Conservation (phyloP, 257 asterid species). For the Solanum pennellii region DNA sequence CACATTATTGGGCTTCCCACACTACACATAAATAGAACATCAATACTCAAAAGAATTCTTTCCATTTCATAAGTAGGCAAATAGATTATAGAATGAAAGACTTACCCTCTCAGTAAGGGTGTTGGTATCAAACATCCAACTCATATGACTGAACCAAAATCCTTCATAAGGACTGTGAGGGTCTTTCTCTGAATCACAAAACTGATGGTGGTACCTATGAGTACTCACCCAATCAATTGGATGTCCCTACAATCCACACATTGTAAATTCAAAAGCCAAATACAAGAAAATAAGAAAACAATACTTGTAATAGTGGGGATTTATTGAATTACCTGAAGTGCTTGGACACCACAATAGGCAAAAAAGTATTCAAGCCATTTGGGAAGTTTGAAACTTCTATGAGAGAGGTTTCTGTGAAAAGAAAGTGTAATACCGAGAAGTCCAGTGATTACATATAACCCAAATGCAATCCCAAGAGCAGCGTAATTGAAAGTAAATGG, state of each 20-base stretch:
- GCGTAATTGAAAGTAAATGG: constrained; percentile 63
- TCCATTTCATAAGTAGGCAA: not conserved
- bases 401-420: constrained; percentile 66
- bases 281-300: too few species aligned
- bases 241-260: constrained; percentile 31
- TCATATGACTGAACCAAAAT: constrained; percentile 81
- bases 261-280: not conserved
- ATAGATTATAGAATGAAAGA: not conserved
- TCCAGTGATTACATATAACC: constrained; percentile 52
- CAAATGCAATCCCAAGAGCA: constrained; percentile 44
- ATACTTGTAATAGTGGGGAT: not conserved
- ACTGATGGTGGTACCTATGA: constrained; percentile 80
- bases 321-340: constrained; percentile 51
- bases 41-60: not conserved
- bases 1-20: constrained; percentile 56
- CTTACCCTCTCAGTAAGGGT: constrained; percentile 36
- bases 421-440: constrained; percentile 79
- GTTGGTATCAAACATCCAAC: constrained; percentile 58
- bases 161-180: constrained; percentile 85
- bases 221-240: constrained; percentile 93
- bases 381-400: constrained; percentile 73
- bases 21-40: constrained; percentile 16
- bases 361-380: constrained; percentile 74
- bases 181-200: constrained; percentile 61
- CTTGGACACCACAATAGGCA: constrained; percentile 79